These are phyloP conservation scores for Phytopythium cucurbitacearum DNA, from an alignment of 352 stramenopile species.

Conservation along the genomic window DNA sequence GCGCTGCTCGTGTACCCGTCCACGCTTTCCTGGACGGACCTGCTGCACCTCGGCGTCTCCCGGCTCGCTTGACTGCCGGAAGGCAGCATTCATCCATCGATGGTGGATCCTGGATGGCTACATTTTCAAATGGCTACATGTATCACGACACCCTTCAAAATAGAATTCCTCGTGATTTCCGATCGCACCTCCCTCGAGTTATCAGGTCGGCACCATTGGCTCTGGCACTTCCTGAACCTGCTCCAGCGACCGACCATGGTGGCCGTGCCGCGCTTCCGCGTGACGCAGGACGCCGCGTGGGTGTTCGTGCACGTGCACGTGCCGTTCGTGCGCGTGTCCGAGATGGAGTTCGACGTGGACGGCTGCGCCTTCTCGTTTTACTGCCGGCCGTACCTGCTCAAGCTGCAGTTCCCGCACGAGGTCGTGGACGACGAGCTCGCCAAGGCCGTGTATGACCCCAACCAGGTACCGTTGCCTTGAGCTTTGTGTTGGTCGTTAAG, in stretches of 20 bases:
- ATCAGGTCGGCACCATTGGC: too few relatives aligned
- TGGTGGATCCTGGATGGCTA: too few relatives aligned
- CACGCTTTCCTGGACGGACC: constrained; percentile 24
- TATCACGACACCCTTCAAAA: too few relatives aligned
- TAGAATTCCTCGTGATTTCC: too few relatives aligned
- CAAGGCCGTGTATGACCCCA: constrained; percentile 90
- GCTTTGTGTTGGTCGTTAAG: constrained; percentile 2
- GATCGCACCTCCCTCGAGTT: too few relatives aligned
- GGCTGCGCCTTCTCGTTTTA: constrained; percentile 91
- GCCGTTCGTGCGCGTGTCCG: constrained; percentile 88
- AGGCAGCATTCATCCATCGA: too few relatives aligned
- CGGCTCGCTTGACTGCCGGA: too few relatives aligned
- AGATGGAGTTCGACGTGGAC: constrained; percentile 92
- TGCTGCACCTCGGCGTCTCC: constrained; percentile 15
- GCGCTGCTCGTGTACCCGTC: constrained; percentile 24
- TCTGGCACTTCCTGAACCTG: too few relatives aligned
- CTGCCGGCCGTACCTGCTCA: constrained; percentile 97
- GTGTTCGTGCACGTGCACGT: constrained; percentile 88
- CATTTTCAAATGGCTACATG: too few relatives aligned
- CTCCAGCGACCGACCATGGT: constrained; percentile 36
- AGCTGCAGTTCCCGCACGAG: constrained; percentile 90
- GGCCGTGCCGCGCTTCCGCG: constrained; percentile 75
- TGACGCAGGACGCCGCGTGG: constrained; percentile 79
- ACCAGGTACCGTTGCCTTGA: constrained; percentile 42
- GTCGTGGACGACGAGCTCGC: constrained; percentile 87